Percentiles rank a stretch among this genome's conserved stretches.
phyloP scores from a whole-genome alignment of 305 asterid genomes.

The Plantago coronopus region DNA sequence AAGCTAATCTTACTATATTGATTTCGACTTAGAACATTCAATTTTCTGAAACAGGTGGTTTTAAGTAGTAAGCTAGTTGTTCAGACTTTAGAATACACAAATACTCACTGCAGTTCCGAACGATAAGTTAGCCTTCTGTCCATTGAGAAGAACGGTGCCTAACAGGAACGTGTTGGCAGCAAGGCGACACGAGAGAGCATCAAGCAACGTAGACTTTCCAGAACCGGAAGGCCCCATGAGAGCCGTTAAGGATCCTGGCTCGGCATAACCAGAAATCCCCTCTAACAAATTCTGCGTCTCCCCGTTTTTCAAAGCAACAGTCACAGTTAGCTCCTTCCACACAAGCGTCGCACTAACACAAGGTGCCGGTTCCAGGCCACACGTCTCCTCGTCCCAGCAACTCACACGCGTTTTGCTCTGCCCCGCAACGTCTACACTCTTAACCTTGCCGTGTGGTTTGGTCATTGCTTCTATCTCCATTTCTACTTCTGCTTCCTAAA shows the following conservation, averaged over 20 bases:
- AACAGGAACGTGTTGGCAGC: constrained; percentile 82
- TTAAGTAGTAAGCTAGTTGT: no score
- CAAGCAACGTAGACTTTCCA: constrained; percentile 84
- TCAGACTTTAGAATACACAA: background rate
- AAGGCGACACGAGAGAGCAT: constrained; percentile 80
- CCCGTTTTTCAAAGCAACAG: constrained; percentile 65
- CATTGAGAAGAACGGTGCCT: constrained; percentile 77
- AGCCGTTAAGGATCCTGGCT: constrained; percentile 86
- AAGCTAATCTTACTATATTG: no score
- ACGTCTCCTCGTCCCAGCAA: constrained; percentile 69
- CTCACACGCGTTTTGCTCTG: constrained; percentile 53
- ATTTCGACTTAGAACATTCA: no score
- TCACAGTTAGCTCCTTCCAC: constrained; percentile 82
- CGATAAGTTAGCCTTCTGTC: constrained; percentile 75
- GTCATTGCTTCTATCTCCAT: constrained; percentile 72
- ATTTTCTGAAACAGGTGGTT: no score
- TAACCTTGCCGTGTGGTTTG: constrained; percentile 56
- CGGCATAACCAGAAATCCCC: constrained; percentile 75
- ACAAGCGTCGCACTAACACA: constrained; percentile 81
- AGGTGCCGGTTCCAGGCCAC: constrained; percentile 52
- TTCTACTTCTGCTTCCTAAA: no score
- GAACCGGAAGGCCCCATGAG: constrained; percentile 98
- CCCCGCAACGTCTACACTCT: constrained; percentile 70
- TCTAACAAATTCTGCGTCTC: constrained; percentile 74
- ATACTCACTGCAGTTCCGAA: constrained; percentile 81